Evolutionary conservation across 2,329 filamentous ascomycete species (phyloP).

Genomic region (Lasiodiplodia hormozganensis): DNA sequence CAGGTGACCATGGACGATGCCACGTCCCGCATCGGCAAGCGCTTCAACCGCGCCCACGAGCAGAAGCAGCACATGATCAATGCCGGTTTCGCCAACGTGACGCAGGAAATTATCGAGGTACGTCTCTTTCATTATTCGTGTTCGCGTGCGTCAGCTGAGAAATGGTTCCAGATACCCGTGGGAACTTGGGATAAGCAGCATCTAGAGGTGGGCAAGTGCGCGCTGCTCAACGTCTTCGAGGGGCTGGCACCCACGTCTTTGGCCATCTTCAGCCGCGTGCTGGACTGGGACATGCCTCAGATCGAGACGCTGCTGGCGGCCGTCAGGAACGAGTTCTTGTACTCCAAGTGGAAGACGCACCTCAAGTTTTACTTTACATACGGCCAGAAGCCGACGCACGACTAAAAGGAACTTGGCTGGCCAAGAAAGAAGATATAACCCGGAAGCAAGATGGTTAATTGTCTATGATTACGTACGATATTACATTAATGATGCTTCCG

Average conservation of each 20-base stretch:
- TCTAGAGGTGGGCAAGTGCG: conserved; percentile 15
- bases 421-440: not conserved
- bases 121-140: not conserved
- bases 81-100: conserved; percentile 43
- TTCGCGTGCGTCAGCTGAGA: not conserved
- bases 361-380: conserved; percentile 45
- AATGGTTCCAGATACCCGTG: not conserved
- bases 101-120: conserved; percentile 45
- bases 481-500: conserved; percentile 3
- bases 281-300: conserved; percentile 45
- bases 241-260: conserved; percentile 46
- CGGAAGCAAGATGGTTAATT: not conserved
- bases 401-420: not conserved
- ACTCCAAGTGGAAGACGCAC: conserved; percentile 40
- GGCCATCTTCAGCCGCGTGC: conserved; percentile 44
- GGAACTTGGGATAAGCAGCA: conserved; percentile 15
- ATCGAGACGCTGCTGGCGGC: conserved; percentile 45
- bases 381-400: conserved; percentile 39
- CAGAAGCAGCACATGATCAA: conserved; percentile 34
- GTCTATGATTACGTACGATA: not conserved
- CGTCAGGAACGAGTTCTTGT: conserved; percentile 41
- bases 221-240: conserved; percentile 17
- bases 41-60: conserved; percentile 28
- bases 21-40: conserved; percentile 29
- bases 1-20: conserved; percentile 11